A percentile compares a stretch with the other conserved stretches of the same genome.
These are phyloP conservation scores for Oryza nivara DNA, from an alignment of 176 grass and related monocot species.

Conservation along the genomic window DNA sequence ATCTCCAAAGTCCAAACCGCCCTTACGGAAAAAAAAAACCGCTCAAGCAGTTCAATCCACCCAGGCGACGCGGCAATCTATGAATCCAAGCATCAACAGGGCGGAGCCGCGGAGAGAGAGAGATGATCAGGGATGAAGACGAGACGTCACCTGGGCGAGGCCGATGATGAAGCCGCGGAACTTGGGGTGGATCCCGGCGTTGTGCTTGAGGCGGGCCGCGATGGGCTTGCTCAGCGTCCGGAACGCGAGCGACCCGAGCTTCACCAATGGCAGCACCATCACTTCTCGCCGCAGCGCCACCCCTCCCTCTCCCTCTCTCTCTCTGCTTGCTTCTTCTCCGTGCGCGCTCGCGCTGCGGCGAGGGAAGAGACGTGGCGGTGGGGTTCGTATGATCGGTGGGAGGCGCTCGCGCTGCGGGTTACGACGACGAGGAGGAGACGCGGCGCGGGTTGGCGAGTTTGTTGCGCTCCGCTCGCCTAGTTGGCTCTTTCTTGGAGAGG, in stretches of 20 bases:
- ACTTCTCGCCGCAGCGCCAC: conserved; percentile 2
- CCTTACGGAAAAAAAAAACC: neutral
- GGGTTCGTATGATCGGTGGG: neutral
- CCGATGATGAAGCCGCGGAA: conserved; percentile 79
- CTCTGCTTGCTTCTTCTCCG: neutral
- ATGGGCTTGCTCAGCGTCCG: conserved; percentile 90
- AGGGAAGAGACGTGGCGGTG: neutral
- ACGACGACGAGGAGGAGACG: too few species aligned
- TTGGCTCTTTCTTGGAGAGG: conserved; percentile 53
- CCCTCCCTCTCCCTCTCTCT: neutral
- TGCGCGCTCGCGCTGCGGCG: conserved; percentile 11
- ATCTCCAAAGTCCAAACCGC: neutral
- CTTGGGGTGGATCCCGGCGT: conserved; percentile 74
- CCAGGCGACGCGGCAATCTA: neutral
- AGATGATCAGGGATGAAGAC: neutral
- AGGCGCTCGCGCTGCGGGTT: neutral
- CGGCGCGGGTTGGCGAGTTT: conserved; percentile 23
- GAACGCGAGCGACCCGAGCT: conserved; percentile 73
- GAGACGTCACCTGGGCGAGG: conserved; percentile 71
- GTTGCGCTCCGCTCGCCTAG: conserved; percentile 31
- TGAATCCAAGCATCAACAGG: neutral
- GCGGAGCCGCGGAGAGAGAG: neutral
- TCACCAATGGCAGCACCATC: conserved; percentile 78
- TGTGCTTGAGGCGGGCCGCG: conserved; percentile 75
- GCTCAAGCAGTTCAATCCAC: neutral